phyloP scores from a whole-genome alignment of 495 filamentous ascomycete genomes.

The Chaetomium fimeti region DNA sequence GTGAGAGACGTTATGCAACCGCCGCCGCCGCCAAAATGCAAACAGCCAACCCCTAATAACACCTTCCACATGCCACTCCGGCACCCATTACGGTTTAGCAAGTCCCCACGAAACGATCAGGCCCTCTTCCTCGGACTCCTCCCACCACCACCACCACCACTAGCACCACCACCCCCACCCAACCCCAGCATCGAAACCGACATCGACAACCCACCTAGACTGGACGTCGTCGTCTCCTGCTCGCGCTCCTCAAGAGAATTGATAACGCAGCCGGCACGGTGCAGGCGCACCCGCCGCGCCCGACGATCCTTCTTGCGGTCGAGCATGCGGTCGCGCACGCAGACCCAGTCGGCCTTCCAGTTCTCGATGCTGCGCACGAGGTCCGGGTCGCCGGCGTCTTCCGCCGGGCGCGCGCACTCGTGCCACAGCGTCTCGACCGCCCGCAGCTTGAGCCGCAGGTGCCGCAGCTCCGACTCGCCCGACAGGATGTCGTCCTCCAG shows the following conservation, averaged over 20 bases:
- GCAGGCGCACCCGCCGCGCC: conserved; percentile 14
- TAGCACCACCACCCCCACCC: conserved; percentile 7
- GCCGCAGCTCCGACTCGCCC: conserved; percentile 45
- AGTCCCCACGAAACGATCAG: neutral
- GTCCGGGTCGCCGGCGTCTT: conserved; percentile 41
- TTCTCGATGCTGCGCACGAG: conserved; percentile 45
- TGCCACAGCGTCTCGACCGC: conserved; percentile 53
- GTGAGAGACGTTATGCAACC: conserved; percentile 11
- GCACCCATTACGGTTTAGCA: neutral
- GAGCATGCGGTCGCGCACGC: conserved; percentile 34
- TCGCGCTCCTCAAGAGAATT: conserved; percentile 8
- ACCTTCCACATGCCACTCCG: neutral
- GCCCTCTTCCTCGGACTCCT: conserved; percentile 7
- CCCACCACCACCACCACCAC: neutral
- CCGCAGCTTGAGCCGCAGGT: conserved; percentile 53
- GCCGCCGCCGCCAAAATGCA: neutral
- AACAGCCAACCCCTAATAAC: neutral
- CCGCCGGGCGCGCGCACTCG: conserved; percentile 25
- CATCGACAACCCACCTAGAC: conserved; percentile 14
- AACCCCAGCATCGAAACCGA: conserved; percentile 9
- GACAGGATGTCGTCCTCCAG: conserved; percentile 41
- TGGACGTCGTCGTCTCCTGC: conserved; percentile 13
- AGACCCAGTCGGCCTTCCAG: conserved; percentile 48
- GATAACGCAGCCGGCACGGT: conserved; percentile 15
- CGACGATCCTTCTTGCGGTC: conserved; percentile 24